Percentiles rank a stretch among this genome's conserved stretches.
phyloP scores from a whole-genome alignment of 1,139 yeast genomes.

The Candida tropicalis region DNA sequence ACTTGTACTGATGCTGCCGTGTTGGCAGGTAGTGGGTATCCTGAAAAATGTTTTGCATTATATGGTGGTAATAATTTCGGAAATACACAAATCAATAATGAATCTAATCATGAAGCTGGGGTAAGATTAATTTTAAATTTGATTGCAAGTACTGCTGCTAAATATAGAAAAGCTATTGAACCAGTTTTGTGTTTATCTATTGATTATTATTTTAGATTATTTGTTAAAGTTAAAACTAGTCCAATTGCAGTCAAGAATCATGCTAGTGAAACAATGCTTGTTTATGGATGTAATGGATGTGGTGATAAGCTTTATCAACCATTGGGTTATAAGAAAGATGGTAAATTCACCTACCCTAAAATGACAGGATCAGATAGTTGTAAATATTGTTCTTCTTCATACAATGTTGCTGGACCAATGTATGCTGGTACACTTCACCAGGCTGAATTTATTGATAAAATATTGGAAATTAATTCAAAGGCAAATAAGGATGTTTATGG shows the following conservation, averaged over 20 bases:
- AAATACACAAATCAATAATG: slow-evolving; percentile 71
- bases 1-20: slow-evolving; percentile 98
- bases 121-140: slow-evolving; percentile 77
- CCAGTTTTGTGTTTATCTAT: slow-evolving; percentile 84
- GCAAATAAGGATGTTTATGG: slow-evolving; percentile 9
- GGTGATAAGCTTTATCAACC: slow-evolving; percentile 71
- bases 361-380: slow-evolving; percentile 58
- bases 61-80: slow-evolving; percentile 82
- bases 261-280: slow-evolving; percentile 73
- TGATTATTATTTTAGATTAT: slow-evolving; percentile 88
- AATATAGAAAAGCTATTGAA: slow-evolving; percentile 82
- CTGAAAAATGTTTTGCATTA: slow-evolving; percentile 92
- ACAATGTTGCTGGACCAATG: slow-evolving; percentile 95
- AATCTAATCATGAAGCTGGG: slow-evolving; percentile 92
- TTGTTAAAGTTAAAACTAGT: slow-evolving; percentile 72
- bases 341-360: slow-evolving; percentile 41
- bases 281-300: slow-evolving; percentile 89
- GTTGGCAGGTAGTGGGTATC: slow-evolving; percentile 92
- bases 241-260: slow-evolving; percentile 81
- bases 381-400: slow-evolving; percentile 65
- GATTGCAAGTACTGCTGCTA: slow-evolving; percentile 83
- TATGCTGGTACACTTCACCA: slow-evolving; percentile 84
- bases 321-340: slow-evolving; percentile 55
- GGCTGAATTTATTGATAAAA: slow-evolving; percentile 60
- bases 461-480: slow-evolving; percentile 53